These are phyloP conservation scores for Colletotrichum sp. DNA, from an alignment of 2,329 filamentous ascomycete genomes.

Conservation along the genomic window DNA sequence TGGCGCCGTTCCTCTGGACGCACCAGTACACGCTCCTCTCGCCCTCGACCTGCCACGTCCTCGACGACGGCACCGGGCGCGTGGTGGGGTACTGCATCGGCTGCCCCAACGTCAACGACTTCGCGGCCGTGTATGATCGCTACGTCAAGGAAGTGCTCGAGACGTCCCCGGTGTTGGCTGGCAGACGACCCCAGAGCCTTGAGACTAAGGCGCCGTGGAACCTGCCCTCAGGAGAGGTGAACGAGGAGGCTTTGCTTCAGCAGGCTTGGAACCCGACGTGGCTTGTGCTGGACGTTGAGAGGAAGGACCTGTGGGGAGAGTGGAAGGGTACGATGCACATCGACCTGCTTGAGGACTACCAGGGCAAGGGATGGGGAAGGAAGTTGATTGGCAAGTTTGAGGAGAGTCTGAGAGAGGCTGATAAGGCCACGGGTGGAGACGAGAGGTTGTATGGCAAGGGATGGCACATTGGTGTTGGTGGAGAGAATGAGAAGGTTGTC, in stretches of 20 bases:
- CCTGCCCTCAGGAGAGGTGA: conserved; percentile 26
- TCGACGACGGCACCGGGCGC: conserved; percentile 49
- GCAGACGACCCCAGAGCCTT: conserved; percentile 25
- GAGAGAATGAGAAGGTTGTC: conserved; percentile 53
- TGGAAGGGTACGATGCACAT: conserved; percentile 55
- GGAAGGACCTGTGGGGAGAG: conserved; percentile 34
- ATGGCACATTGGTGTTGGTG: conserved; percentile 47
- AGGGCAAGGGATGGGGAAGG: conserved; percentile 49
- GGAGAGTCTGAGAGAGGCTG: conserved; percentile 34
- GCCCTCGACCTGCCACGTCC: conserved; percentile 48
- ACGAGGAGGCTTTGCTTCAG: conserved; percentile 43
- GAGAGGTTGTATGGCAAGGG: conserved; percentile 36
- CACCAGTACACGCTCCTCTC: conserved; percentile 54
- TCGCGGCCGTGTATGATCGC: conserved; percentile 39
- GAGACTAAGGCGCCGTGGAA: conserved; percentile 35
- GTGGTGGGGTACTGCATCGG: conserved; percentile 57
- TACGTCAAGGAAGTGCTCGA: conserved; percentile 43
- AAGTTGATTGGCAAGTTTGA: conserved; percentile 45
- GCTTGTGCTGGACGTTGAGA: conserved; percentile 41
- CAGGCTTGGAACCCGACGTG: conserved; percentile 43
- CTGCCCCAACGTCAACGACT: conserved; percentile 44
- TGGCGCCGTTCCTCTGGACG: conserved; percentile 56
- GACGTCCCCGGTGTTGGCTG: conserved; percentile 24
- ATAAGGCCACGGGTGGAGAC: not conserved
- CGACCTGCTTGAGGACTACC: conserved; percentile 46